Base-by-base conservation (phyloP, 106 monocot genomes). In the Allium cepa region DNA sequence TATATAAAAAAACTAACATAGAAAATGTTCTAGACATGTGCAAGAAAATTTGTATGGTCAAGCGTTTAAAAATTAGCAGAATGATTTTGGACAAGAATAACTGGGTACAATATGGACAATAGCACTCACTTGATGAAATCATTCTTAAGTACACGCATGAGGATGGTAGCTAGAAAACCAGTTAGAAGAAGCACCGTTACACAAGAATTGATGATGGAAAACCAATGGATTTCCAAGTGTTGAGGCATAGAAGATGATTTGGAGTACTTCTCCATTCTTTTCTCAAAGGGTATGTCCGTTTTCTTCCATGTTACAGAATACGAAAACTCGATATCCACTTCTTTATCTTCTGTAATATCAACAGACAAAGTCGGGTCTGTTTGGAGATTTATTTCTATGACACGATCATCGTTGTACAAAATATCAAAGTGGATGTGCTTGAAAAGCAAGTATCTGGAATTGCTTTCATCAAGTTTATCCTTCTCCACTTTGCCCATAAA, bases 201-300 rank as follows among this genome's bases (percentile, higher is more conserved):
- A 60, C 90, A 90, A 7, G 85, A 85, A 28, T 90, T 90, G 16
- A 85, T 75, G 11, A 85, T 90, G 6, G 90, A 85, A 71, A 90
- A 90, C 90, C 90, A 90, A 46, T 90, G 90, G 18, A 90, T 85
- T 72, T 90, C 83, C 36, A 90, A 63, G 75, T 90, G 83, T 55
- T 80, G 85, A 10, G 85, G 89, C 82, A 85, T 82, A 48, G 85
- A 85, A 11, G 89, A 90, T 9, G 80, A 69, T 71, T 80, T 85
- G 12, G 82, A 80, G 75, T 90, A 90, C 67, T 90, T 90, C 11
- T 85, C 90, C 90, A 90, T 90, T 71, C 90, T 82, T 58, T 76
- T 82, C 61, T 90, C 85, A 64, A 83, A 90, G 10, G 82, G 79
- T 51, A 85, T 90, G 12, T 85, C 70, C 0, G 90, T 90, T 63